Base-by-base conservation (phyloP, 768 basidiomycete genomes). In the Boletus vermiculosoides region DNA sequence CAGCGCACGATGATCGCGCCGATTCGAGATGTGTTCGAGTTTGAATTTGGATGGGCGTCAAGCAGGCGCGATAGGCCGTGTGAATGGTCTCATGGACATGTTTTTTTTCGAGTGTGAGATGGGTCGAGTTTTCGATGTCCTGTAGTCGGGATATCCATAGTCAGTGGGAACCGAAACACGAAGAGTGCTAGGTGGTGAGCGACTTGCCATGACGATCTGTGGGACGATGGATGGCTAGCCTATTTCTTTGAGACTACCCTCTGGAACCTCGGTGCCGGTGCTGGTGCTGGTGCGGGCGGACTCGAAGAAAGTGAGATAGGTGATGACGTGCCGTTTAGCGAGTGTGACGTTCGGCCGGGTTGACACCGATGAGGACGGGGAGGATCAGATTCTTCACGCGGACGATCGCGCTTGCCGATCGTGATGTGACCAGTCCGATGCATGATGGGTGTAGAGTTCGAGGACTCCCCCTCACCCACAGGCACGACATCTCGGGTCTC, bases 271-370 rank as follows among this genome's bases (percentile, higher is more conserved):
- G 28, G 28, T 7, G 28, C 28, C 1, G 28, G 28, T 30, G 28
- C 5, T 5, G 1, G 40, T 41, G n/a, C 39, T 10, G 9, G 39
- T 50, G 44, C 22, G 48, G 1, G 63, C 25, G 2, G 61, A 59
- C 58, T 80, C 79, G 49, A 70, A 64, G 52, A 83, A 78, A 1
- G 66, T 63, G 46, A 91, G 66, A 62, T 84, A 81, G 23, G 82
- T 71, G 47, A 84, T 65, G 25, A 92, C 80, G 28, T 80, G 73
- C 67, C 92, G 89, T 64, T 84, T 84, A 42, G 81, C 78, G 31
- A 78, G n/a, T n/a, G n/a, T n/a, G 66, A 33, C 88, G 76, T 63
- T 92, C 89, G 8, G 84, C 85, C 0, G 85, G 79, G 59, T 90
- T 87, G 34, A 91, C 79, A 0, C 89, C 90, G 46, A 92, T 83